A percentile compares a stretch with the other conserved stretches of the same genome.
These are phyloP conservation scores for Talaromyces thailandensis DNA, from an alignment of 495 filamentous ascomycete genomes.

Conservation along the genomic window DNA sequence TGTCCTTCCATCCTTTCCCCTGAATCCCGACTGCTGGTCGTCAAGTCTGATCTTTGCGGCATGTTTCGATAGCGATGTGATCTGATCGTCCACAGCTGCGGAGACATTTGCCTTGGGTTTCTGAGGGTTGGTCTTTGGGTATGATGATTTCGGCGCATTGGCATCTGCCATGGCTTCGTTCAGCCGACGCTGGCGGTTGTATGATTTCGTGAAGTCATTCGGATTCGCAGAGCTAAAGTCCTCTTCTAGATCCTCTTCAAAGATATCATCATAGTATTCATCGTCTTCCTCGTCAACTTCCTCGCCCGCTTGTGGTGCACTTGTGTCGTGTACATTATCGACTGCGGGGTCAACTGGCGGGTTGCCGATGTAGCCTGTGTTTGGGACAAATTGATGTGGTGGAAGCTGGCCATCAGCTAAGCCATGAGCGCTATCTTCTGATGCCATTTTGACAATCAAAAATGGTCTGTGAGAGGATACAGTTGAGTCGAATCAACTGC, in stretches of 20 bases:
- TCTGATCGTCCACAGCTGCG: conserved; percentile 76
- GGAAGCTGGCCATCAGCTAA: conserved; percentile 40
- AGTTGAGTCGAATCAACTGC: neutral
- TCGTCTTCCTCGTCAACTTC: conserved; percentile 24
- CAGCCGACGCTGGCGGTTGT: conserved; percentile 71
- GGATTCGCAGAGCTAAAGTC: conserved; percentile 50
- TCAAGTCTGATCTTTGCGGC: conserved; percentile 84
- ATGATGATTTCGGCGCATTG: conserved; percentile 44
- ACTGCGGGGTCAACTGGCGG: conserved; percentile 11
- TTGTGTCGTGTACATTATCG: conserved; percentile 18
- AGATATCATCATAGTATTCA: conserved; percentile 48
- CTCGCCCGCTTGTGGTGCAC: conserved; percentile 26
- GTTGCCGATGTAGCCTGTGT: conserved; percentile 41
- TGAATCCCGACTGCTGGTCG: conserved; percentile 46
- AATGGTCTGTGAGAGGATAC: neutral
- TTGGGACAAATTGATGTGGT: conserved; percentile 44
- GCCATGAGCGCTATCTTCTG: conserved; percentile 6
- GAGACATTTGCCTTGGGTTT: conserved; percentile 74
- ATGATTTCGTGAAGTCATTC: conserved; percentile 73
- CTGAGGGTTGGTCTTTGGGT: conserved; percentile 72
- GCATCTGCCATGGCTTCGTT: conserved; percentile 50
- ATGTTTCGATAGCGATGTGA: conserved; percentile 72
- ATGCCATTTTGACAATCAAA: neutral
- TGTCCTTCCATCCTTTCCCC: conserved; percentile 35
- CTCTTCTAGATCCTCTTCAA: conserved; percentile 51